Conservation (phyloP, 768 basidiomycete species). For the Tricholoma furcatifolium region DNA sequence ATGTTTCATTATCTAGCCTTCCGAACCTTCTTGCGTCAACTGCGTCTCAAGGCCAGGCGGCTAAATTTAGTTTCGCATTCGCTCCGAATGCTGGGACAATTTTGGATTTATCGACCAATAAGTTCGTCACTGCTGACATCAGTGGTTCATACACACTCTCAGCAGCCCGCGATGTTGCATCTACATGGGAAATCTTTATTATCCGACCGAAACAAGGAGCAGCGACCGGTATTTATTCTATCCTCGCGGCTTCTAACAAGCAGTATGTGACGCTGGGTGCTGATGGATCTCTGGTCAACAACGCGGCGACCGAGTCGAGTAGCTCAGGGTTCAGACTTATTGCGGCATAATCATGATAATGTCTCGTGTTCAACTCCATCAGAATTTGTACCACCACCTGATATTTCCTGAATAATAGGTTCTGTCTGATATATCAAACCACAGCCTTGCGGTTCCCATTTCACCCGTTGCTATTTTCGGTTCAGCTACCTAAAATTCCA, state of each 20-base stretch:
- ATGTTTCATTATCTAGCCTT: slow-evolving; percentile 21
- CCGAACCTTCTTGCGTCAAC: slow-evolving; percentile 26
- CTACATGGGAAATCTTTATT: slow-evolving; percentile 29
- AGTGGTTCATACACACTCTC: slow-evolving; percentile 25
- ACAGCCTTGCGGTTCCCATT: no score
- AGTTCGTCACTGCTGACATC: slow-evolving; percentile 31
- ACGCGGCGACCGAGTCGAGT: slow-evolving; percentile 19
- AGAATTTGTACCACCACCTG: background rate
- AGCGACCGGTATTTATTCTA: slow-evolving; percentile 27
- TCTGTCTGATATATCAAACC: no score
- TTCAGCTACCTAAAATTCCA: no score
- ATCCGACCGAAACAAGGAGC: slow-evolving; percentile 23
- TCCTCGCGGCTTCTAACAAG: slow-evolving; percentile 30
- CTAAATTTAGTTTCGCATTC: slow-evolving; percentile 25
- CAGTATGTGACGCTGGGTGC: slow-evolving; percentile 24
- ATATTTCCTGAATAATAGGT: no score
- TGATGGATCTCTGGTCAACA: slow-evolving; percentile 27
- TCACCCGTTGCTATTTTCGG: no score
- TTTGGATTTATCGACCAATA: slow-evolving; percentile 18
- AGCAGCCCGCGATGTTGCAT: slow-evolving; percentile 25
- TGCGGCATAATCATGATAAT: slow-evolving; percentile 3
- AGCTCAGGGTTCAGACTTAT: slow-evolving; percentile 27
- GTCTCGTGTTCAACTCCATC: background rate
- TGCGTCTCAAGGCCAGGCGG: slow-evolving; percentile 17
- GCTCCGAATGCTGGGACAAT: slow-evolving; percentile 31